A percentile compares a stretch with the other conserved stretches of the same genome.
phyloP scores from a whole-genome alignment of 306 rosid species.

The Cicer judaicum region DNA sequence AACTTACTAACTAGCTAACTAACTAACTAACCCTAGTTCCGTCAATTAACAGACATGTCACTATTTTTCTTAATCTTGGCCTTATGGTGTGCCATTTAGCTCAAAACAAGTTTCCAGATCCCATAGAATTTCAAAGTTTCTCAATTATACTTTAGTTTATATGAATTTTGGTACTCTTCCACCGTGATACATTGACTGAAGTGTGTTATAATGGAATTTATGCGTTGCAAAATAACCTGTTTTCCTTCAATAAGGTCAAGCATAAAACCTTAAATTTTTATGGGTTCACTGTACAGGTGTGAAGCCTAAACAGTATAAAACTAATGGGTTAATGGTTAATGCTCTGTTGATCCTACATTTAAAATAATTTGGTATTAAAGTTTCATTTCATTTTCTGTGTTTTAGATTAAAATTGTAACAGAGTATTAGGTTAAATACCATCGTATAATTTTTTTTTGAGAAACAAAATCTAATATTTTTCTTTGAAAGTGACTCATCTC shows the following conservation, averaged over 20 bases:
- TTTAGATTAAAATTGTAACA: neutral
- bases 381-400: neutral
- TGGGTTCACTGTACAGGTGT: neutral
- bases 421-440: neutral
- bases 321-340: neutral
- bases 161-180: neutral
- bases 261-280: neutral
- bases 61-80: neutral
- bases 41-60: neutral
- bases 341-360: neutral
- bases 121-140: neutral
- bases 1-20: neutral
- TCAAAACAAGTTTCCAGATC: neutral
- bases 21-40: neutral
- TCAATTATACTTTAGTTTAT: neutral
- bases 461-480: neutral
- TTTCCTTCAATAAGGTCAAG: neutral
- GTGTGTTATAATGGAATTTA: neutral
- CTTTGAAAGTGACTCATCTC: neutral
- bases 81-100: neutral
- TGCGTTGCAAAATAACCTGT: slow-evolving; percentile 12
- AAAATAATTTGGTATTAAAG: neutral
- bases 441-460: neutral
- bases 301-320: neutral
- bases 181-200: neutral